A percentile compares a stretch with the other conserved stretches of the same genome.
Evolutionary conservation across 2,329 filamentous ascomycete genomes (phyloP).

Genomic region (Triangularia setosa): DNA sequence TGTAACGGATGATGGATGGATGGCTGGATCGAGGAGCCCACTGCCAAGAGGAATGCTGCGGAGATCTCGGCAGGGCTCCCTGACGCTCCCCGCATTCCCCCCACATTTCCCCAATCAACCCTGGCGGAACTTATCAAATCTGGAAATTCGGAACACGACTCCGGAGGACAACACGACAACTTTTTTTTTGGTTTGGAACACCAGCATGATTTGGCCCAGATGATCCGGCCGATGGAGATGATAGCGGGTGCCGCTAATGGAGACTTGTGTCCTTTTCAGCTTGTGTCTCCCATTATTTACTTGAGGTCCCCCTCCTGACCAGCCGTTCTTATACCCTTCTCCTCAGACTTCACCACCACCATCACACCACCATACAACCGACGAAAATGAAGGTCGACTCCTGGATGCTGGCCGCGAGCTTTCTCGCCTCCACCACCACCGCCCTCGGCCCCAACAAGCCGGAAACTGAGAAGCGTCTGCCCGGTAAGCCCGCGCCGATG

Average conservation of each 20-base stretch:
- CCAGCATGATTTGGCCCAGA: slow-evolving; percentile 15
- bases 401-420: slow-evolving; percentile 24
- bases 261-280: background rate
- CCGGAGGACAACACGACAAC: slow-evolving; percentile 27
- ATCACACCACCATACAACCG: background rate
- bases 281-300: background rate
- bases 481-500: slow-evolving; percentile 34
- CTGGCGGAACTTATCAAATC: slow-evolving; percentile 22
- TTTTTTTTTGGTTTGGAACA: slow-evolving; percentile 10
- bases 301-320: background rate
- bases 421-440: slow-evolving; percentile 23
- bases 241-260: background rate
- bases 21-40: no score
- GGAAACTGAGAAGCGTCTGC: slow-evolving; percentile 24
- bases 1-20: background rate
- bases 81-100: background rate
- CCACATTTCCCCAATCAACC: slow-evolving; percentile 13
- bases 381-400: slow-evolving; percentile 24
- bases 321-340: background rate
- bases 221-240: slow-evolving; percentile 8
- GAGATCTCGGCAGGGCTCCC: background rate
- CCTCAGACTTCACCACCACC: background rate
- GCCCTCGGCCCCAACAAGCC: slow-evolving; percentile 25
- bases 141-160: slow-evolving; percentile 28
- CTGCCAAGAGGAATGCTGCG: background rate